Base-by-base conservation (phyloP, 306 rosid genomes). In the Purshia tridentata region DNA sequence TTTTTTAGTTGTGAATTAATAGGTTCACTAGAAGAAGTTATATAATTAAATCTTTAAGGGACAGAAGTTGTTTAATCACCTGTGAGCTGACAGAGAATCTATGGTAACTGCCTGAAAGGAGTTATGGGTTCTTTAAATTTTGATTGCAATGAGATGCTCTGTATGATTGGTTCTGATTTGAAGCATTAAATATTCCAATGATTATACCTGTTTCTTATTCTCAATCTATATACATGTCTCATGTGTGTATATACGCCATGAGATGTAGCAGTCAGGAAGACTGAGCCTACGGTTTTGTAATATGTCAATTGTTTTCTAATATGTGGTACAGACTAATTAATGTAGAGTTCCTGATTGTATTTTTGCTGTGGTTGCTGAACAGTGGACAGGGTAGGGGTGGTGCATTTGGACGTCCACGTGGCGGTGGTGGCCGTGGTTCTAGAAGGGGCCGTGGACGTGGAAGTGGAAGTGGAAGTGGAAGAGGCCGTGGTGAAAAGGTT, bases 321-420 rank as follows among this genome's bases (percentile, higher is more conserved):
- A 2, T 58, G 19, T 55, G 40, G 22, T 51, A 18, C 18, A 13
- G 44, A 14, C 29, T 13, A 29, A 22, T 23, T 41, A 48, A 49
- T 63, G 45, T 55, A 29, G 44, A 48, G 64, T 50, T 39, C 57
- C 78, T 86, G 71, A 76, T 52, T 29, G 2, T 10, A 9, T 46
- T 49, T 51, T 65, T 63, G 20, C 71, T 71, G 41, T 88, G 77
- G 54, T 67, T 68, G 69, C 68, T 66, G 68, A 67, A 75, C 91
- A 90, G 96, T 72, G 92, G 86, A 65, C 93, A 80, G 67, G 91
- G 82, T 67, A 76, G 91, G 83, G 88, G 89, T 61, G 87, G 88
- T 77, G 78, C 83, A 18, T 70, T 79, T 0, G 84, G 85, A 72
- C 84, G 90, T 76, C 80, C 72, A 10, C 88, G 90, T 35, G 90